phyloP scores from a whole-genome alignment of 23 red algal species.

The Cyanidium caldarium region DNA sequence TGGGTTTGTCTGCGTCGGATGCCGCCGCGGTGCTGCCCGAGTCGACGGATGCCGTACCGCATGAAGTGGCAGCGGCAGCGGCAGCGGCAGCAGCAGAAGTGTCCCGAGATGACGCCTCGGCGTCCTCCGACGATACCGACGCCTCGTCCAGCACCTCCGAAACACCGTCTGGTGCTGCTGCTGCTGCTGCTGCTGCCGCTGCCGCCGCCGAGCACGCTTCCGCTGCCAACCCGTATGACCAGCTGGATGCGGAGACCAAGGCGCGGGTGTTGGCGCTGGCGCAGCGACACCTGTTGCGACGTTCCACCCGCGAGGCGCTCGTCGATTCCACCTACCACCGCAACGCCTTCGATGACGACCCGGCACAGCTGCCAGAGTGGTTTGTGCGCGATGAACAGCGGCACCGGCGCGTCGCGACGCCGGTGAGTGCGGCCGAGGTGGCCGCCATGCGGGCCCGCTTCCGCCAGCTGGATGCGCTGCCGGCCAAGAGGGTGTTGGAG shows the following conservation, averaged over 20 bases:
- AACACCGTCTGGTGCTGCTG: not conserved
- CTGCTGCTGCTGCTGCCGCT: not conserved
- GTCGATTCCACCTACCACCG: conserved; percentile 76
- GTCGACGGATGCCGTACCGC: not conserved
- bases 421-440: conserved; percentile 49
- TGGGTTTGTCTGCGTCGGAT: not conserved
- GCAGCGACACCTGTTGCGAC: conserved; percentile 11
- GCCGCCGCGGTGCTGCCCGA: not conserved
- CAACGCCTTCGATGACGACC: conserved; percentile 74
- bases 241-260: conserved; percentile 42
- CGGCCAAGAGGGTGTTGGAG: conserved; percentile 61
- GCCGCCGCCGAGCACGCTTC: not conserved
- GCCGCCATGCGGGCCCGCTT: conserved; percentile 35
- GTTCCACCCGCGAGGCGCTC: conserved; percentile 24
- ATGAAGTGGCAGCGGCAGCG: not conserved
- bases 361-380: conserved; percentile 48
- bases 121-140: conserved; percentile 14
- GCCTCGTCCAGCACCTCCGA: not conserved
- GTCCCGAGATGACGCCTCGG: conserved; percentile 2
- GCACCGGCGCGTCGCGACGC: conserved; percentile 16
- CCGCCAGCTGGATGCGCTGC: conserved; percentile 25
- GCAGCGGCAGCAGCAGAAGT: not conserved
- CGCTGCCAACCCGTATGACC: conserved; percentile 16
- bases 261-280: conserved; percentile 63
- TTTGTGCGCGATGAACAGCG: conserved; percentile 63